These are phyloP conservation scores for Saccharomyces paradoxus DNA, from an alignment of 805 yeast species.

Conservation along the genomic window DNA sequence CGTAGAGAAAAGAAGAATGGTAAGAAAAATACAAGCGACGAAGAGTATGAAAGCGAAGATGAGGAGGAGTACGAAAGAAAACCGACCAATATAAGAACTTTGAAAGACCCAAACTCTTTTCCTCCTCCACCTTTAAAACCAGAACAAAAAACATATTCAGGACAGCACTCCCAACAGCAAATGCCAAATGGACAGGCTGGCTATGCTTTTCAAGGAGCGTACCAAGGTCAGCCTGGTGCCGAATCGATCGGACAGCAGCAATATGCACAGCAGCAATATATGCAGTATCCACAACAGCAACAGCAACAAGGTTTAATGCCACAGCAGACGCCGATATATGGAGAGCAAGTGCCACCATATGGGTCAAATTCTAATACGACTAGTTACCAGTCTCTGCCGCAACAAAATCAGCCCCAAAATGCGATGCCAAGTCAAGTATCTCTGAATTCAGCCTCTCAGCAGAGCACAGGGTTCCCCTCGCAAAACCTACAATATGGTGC, in stretches of 20 bases:
- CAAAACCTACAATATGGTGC: neutral
- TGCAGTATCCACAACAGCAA: neutral
- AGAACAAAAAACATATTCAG: constrained; percentile 30
- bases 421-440: neutral
- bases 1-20: constrained; percentile 7
- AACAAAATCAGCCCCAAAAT: constrained; percentile 8
- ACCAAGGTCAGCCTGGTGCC: neutral
- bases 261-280: neutral
- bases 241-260: neutral
- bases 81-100: constrained; percentile 3
- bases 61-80: constrained; percentile 1
- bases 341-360: neutral
- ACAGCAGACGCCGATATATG: neutral
- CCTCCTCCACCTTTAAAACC: constrained; percentile 36
- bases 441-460: constrained; percentile 1
- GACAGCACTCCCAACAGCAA: neutral
- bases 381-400: constrained; percentile 8
- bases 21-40: constrained; percentile 2
- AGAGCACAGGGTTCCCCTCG: neutral
- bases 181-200: neutral
- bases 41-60: constrained; percentile 16
- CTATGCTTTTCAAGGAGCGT: neutral
- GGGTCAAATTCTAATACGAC: constrained; percentile 10
- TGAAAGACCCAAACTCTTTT: constrained; percentile 15
- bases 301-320: neutral